These are phyloP conservation scores for Sugiyamaella sp. DNA, from an alignment of 1,139 yeast species.

Conservation along the genomic window DNA sequence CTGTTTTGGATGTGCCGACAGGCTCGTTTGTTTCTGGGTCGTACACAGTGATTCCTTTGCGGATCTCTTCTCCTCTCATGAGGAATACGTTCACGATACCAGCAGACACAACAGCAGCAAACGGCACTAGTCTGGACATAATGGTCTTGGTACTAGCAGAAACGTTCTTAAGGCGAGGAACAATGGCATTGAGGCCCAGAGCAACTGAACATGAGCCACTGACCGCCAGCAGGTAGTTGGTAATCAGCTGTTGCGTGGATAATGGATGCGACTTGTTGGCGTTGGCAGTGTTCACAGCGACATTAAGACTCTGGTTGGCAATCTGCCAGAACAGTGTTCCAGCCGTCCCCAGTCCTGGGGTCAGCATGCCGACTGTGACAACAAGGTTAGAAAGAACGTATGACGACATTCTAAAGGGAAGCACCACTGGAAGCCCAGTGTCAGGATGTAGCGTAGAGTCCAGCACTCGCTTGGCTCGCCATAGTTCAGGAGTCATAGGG, in stretches of 20 bases:
- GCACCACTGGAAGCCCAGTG: slow-evolving; percentile 86
- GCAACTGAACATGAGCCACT: slow-evolving; percentile 96
- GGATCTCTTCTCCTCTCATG: slow-evolving; percentile 94
- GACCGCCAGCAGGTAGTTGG: slow-evolving; percentile 85
- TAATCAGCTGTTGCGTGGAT: slow-evolving; percentile 70
- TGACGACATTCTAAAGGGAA: slow-evolving; percentile 96
- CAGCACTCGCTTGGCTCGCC: slow-evolving; percentile 84
- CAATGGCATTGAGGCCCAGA: slow-evolving; percentile 83
- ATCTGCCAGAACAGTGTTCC: slow-evolving; percentile 98
- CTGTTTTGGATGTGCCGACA: slow-evolving; percentile 79
- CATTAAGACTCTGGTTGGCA: slow-evolving; percentile 94
- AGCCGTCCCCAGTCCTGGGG: slow-evolving; percentile 85
- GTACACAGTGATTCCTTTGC: slow-evolving; percentile 77
- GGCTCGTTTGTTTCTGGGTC: slow-evolving; percentile 56
- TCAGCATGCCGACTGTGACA: slow-evolving; percentile 96
- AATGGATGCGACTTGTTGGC: slow-evolving; percentile 94
- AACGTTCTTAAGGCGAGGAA: slow-evolving; percentile 73
- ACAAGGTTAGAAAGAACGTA: slow-evolving; percentile 91
- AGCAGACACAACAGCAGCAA: slow-evolving; percentile 51
- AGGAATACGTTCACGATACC: slow-evolving; percentile 23
- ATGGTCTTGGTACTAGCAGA: slow-evolving; percentile 69
- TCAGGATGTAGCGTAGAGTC: slow-evolving; percentile 95
- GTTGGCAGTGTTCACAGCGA: slow-evolving; percentile 94
- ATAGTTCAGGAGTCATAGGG: slow-evolving; percentile 74
- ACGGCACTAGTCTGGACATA: slow-evolving; percentile 86